Evolutionary conservation across 2,329 filamentous ascomycete genomes (phyloP), one percentile per base, ranked within the genome.

Genomic region (Claviceps africana): DNA sequence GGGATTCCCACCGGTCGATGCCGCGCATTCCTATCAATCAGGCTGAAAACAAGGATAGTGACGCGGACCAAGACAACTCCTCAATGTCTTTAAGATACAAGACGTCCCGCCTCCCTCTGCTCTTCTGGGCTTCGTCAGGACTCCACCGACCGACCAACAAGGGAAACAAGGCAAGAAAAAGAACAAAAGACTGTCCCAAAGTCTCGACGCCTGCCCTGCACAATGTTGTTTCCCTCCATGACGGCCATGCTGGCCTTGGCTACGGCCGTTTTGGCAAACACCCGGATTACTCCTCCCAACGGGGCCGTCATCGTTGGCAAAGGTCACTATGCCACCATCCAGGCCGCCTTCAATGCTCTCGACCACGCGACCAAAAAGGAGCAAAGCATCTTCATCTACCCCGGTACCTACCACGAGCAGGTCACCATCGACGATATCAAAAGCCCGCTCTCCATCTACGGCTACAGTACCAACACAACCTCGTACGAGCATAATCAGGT

Each of bases 401-500:
- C 50, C 15, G 50, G 50, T 2, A 22, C 11, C 9, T 51, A 51
- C 22, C 0, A 25, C 2, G 50, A 47, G 43, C 50, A 51, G n/a
- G 33, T 51, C 31, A 30, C 10, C 31, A 40, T 51, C 10, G 11
- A 40, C 13, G 9, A 25, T 15, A 5, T 51, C 22, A 19, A 21
- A 0, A 25, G 50, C 2, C 65, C 71, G n/a, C 65, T 82, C 28
- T 76, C 73, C 31, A 72, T 82, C 56, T 79, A 78, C 59, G 82
- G 82, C 25, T 76, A 77, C 59, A 83, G 81, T 0, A 63, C 66
- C 31, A 70, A 77, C 57, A 73, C 73, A 2, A 62, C 69, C 28
- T 65, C 67, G 31, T 83, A 83, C 64, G 56, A 66, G 2, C 64
- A 65, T 54, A 85, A 85, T 66, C 66, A 72, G 40, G 82, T 82